Evolutionary conservation across 169 alveolate species (phyloP), one percentile per base, ranked within the genome.

Genomic region (Plasmodium falciparum): DNA sequence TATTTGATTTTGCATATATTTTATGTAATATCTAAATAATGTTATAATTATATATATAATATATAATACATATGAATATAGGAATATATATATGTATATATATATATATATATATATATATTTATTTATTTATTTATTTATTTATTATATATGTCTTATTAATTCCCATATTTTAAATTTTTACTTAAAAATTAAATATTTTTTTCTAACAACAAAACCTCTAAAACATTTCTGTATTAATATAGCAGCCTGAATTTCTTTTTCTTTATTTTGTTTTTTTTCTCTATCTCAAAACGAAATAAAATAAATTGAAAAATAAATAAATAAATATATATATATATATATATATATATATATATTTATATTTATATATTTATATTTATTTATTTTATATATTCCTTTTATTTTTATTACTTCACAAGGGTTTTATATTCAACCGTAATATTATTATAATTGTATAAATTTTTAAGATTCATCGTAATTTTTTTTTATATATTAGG

Each of bases 121-220:
- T 29, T n/a, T 13, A 39, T 66, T 39, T 29, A 39, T 66, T 3
- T 39, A 39, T 66, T 5, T 39, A 13, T 66, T 13, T 29, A 29
- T 29, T 2, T 33, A 33, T 33, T 33, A 5, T 33, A 33, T 33
- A 33, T 33, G 45, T 33, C 45, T 33, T 33, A 33, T 33, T 4
- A 33, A 33, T 33, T 33, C 45, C 45, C 9, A 5, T 33, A 1
- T 4, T 33, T 33, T 33, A 59, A 33, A 3, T 9, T 6, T 65
- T 3, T 80, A 80, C 90, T 69, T 80, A 80, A 67, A 80, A 66
- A 80, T 22, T 11, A 80, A 24, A 45, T 80, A 67, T n/a, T 59
- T 52, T 43, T 45, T 69, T 72, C 90, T 67, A 33, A 45, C 70
- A 13, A 49, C 8, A 56, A 29, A 80, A 3, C 90, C 90, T 52